These are phyloP conservation scores for Cladosporium oxysporum DNA, from an alignment of 2,329 filamentous ascomycete genomes.

Conservation along the genomic window DNA sequence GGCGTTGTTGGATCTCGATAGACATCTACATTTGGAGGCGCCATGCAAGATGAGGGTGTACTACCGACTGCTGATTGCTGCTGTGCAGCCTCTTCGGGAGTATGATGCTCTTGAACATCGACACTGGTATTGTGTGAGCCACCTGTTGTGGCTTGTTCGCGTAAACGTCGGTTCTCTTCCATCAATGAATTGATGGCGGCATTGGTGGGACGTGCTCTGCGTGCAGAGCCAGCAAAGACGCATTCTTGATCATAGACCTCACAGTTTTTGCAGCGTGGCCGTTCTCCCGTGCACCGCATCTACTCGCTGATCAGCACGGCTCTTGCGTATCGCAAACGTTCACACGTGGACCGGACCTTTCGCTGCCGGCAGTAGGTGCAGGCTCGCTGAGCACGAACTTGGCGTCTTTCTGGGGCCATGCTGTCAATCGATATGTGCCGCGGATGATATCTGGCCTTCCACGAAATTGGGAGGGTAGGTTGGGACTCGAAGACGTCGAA, in stretches of 20 bases:
- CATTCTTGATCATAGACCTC: constrained; percentile 49
- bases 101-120: constrained; percentile 33
- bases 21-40: not conserved
- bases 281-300: constrained; percentile 54
- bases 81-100: not conserved
- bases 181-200: constrained; percentile 24
- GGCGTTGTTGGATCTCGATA: constrained; percentile 2
- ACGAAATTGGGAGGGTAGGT: not conserved
- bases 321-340: not conserved
- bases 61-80: not conserved
- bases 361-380: constrained; percentile 23
- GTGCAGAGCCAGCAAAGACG: constrained; percentile 42
- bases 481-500: not conserved
- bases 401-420: constrained; percentile 20
- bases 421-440: not conserved
- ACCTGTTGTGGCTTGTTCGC: constrained; percentile 14
- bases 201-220: constrained; percentile 33
- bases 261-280: constrained; percentile 51
- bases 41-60: not conserved
- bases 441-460: constrained; percentile 2
- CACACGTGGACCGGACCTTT: constrained; percentile 16
- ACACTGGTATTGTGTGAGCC: not conserved
- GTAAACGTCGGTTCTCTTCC: constrained; percentile 27
- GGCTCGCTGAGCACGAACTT: constrained; percentile 22
- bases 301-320: constrained; percentile 30